phyloP scores from a whole-genome alignment of 2,329 filamentous ascomycete species.

The Cercospora sojina region DNA sequence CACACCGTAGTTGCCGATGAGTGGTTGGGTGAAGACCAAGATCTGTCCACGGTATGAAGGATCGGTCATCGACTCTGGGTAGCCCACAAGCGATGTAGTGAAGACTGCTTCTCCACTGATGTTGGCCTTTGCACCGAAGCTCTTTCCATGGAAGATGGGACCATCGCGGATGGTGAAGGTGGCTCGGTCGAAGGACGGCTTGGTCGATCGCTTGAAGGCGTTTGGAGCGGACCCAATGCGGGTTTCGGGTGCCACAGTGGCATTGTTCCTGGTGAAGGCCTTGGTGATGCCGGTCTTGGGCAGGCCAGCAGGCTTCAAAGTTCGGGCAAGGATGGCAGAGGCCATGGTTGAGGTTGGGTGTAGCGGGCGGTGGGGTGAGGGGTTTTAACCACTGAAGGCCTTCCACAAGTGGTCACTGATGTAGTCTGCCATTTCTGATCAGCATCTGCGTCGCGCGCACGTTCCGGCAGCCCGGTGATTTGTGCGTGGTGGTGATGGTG shows the following conservation, averaged over 20 bases:
- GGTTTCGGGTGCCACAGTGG: conserved; percentile 67
- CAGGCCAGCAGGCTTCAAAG: conserved; percentile 51
- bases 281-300: conserved; percentile 44
- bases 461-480: not conserved
- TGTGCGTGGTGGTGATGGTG: not conserved
- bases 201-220: conserved; percentile 55
- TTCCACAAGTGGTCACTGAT: conserved; percentile 71
- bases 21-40: conserved; percentile 93
- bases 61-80: conserved; percentile 82
- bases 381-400: conserved; percentile 60
- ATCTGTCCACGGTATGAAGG: conserved; percentile 81
- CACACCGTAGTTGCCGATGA: conserved; percentile 98
- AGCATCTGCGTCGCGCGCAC: conserved; percentile 2
- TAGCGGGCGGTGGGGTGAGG: conserved; percentile 24
- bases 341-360: conserved; percentile 32
- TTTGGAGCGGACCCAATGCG: conserved; percentile 65
- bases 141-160: conserved; percentile 92
- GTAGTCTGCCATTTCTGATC: conserved; percentile 46
- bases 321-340: conserved; percentile 55
- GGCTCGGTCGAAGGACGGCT: conserved; percentile 71
- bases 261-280: conserved; percentile 53
- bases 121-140: conserved; percentile 94
- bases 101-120: conserved; percentile 98
- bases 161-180: conserved; percentile 96
- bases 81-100: conserved; percentile 95